These are phyloP conservation scores for Brassica carinata DNA, from an alignment of 345 rosid genomes.

Conservation along the genomic window DNA sequence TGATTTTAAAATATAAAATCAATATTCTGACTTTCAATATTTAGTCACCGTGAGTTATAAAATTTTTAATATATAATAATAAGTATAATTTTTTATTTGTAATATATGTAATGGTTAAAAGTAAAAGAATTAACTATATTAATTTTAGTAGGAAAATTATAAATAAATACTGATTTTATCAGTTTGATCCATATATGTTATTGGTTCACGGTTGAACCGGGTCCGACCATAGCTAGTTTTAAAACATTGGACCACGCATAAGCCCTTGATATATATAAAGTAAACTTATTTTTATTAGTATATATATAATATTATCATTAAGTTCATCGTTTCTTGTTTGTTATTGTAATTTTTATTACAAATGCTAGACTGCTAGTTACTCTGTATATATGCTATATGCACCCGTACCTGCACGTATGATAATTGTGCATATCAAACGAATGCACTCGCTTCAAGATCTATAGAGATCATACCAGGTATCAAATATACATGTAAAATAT, in stretches of 20 bases:
- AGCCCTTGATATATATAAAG: neutral
- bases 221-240: too few species aligned
- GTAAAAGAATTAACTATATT: too few species aligned
- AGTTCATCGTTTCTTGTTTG: neutral
- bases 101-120: too few species aligned
- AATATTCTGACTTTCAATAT: too few species aligned
- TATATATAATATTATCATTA: neutral
- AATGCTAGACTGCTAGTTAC: neutral
- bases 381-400: neutral
- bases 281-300: neutral
- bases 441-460: neutral
- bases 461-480: neutral
- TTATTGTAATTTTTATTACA: neutral
- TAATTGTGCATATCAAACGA: constrained; percentile 9
- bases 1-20: too few species aligned
- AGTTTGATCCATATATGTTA: too few species aligned
- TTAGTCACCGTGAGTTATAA: too few species aligned
- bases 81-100: too few species aligned
- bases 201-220: too few species aligned
- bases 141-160: too few species aligned
- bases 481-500: neutral
- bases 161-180: too few species aligned
- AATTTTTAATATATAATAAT: too few species aligned
- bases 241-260: neutral
- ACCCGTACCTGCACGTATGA: neutral